Evolutionary conservation across 2,329 filamentous ascomycete species (phyloP).

Genomic region (Pseudocercospora crystallina): DNA sequence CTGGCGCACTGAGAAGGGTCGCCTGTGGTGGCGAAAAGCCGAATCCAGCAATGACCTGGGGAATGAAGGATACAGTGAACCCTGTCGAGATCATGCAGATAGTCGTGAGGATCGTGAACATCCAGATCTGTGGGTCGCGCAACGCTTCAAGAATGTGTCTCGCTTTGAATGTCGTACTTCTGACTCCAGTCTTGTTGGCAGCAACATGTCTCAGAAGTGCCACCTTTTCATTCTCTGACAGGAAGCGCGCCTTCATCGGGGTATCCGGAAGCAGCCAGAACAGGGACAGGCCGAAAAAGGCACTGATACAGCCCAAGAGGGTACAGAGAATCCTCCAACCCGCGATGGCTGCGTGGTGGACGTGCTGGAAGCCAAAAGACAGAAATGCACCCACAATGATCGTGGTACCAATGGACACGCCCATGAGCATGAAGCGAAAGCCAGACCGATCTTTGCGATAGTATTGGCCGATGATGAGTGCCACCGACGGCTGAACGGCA

Average conservation of each 20-base stretch:
- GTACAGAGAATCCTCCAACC: slow-evolving; percentile 3
- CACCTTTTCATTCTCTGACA: background rate
- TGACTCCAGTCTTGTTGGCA: background rate
- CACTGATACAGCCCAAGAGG: slow-evolving; percentile 3
- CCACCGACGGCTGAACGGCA: slow-evolving; percentile 64
- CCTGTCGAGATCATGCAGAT: slow-evolving; percentile 5
- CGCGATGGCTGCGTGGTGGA: slow-evolving; percentile 2
- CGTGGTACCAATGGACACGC: slow-evolving; percentile 1
- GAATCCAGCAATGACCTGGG: slow-evolving; percentile 8
- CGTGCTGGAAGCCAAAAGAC: slow-evolving; percentile 4
- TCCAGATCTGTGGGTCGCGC: slow-evolving; percentile 2
- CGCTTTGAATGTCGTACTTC: background rate
- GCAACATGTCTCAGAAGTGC: background rate
- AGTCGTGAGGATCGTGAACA: slow-evolving; percentile 4
- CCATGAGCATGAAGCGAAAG: slow-evolving; percentile 3
- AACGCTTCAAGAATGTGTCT: slow-evolving; percentile 1
- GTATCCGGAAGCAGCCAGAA: background rate
- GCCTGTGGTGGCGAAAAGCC: slow-evolving; percentile 3
- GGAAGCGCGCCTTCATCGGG: background rate
- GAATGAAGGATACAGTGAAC: slow-evolving; percentile 4
- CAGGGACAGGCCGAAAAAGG: background rate
- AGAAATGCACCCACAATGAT: background rate
- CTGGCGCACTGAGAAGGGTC: slow-evolving; percentile 1
- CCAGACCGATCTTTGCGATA: slow-evolving; percentile 5
- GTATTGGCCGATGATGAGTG: slow-evolving; percentile 64